These are phyloP conservation scores for Mortierella polycephala DNA, from an alignment of 371 early-diverging fungal species.

Conservation along the genomic window DNA sequence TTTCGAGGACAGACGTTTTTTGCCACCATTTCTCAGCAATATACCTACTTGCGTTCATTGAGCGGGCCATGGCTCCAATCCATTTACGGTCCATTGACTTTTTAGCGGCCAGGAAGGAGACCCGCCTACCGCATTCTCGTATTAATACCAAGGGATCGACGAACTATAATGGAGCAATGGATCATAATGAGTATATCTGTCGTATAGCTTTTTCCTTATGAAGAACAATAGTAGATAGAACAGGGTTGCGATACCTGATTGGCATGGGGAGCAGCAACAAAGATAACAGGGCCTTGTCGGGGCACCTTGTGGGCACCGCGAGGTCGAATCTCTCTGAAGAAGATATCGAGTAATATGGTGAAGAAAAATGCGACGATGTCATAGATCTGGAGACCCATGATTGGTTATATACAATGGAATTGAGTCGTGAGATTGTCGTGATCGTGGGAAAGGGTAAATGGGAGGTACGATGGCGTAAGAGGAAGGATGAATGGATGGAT, in stretches of 20 bases:
- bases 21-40: too few relatives aligned
- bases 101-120: constrained; percentile 87
- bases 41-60: constrained; percentile 72
- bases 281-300: constrained; percentile 86
- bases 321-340: constrained; percentile 89
- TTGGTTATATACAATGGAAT: neutral
- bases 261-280: constrained; percentile 95
- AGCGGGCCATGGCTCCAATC: constrained; percentile 85
- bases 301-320: constrained; percentile 91
- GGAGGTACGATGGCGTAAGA: neutral
- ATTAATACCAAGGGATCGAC: constrained; percentile 90
- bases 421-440: neutral
- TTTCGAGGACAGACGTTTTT: too few relatives aligned
- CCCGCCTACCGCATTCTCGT: constrained; percentile 77
- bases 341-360: constrained; percentile 76
- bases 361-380: constrained; percentile 69
- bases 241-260: constrained; percentile 76
- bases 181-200: too few relatives aligned
- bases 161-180: constrained; percentile 63
- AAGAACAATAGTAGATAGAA: neutral
- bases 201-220: neutral
- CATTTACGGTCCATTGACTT: constrained; percentile 83
- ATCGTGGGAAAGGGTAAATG: neutral
- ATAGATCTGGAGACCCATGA: constrained; percentile 57
- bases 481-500: too few relatives aligned